phyloP scores from a whole-genome alignment of 1,139 yeast genomes.

The Suhomyces choctaworum region DNA sequence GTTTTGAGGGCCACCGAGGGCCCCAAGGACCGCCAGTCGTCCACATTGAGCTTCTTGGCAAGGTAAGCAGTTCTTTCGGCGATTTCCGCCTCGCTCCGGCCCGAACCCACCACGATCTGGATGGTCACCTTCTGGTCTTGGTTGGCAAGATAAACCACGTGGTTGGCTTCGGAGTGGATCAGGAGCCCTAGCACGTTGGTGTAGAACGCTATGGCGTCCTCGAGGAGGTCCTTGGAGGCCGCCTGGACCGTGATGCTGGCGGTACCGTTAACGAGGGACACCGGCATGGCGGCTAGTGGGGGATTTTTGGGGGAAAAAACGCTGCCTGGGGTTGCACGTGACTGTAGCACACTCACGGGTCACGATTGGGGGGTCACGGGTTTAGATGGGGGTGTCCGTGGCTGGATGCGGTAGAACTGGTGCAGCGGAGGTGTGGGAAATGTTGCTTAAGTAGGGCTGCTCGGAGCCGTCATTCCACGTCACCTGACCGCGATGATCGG shows the following conservation, averaged over 20 bases:
- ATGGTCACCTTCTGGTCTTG: slow-evolving; percentile 33
- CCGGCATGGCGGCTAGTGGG: slow-evolving; percentile 13
- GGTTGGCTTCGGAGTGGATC: slow-evolving; percentile 26
- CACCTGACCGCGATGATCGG: slow-evolving; percentile 12
- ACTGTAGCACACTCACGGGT: background rate
- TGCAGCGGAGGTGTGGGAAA: too few species aligned
- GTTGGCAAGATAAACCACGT: slow-evolving; percentile 32
- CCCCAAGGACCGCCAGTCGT: slow-evolving; percentile 56
- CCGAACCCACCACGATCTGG: slow-evolving; percentile 28
- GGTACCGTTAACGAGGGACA: slow-evolving; percentile 52
- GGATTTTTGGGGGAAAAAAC: background rate
- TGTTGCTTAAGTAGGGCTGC: background rate
- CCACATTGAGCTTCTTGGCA: slow-evolving; percentile 25
- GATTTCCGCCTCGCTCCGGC: slow-evolving; percentile 29
- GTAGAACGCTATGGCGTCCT: slow-evolving; percentile 48
- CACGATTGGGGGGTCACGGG: too few species aligned
- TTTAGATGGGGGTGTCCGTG: too few species aligned
- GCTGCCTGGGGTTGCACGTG: background rate
- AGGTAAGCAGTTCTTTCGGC: slow-evolving; percentile 25
- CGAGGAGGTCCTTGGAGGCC: slow-evolving; percentile 32
- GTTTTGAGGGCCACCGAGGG: slow-evolving; percentile 41
- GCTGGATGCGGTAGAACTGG: too few species aligned
- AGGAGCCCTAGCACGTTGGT: slow-evolving; percentile 44
- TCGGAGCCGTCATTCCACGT: slow-evolving; percentile 3
- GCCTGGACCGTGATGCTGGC: slow-evolving; percentile 49